phyloP scores from a whole-genome alignment of 306 rosid genomes.

The Dalbergia cultrata region DNA sequence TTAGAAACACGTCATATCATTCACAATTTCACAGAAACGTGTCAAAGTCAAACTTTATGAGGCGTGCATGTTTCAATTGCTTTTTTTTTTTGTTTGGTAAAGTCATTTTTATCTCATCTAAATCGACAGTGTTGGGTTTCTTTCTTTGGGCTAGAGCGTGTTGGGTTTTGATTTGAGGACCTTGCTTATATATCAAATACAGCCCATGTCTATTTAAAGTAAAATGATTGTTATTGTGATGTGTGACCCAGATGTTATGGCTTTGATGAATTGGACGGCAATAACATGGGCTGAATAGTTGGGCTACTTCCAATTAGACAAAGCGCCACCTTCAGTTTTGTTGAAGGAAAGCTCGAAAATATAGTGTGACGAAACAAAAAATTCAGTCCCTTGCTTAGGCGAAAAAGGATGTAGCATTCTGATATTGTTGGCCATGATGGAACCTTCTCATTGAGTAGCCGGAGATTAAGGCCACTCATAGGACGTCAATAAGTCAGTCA shows the following conservation, averaged over 20 bases:
- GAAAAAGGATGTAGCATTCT: no score
- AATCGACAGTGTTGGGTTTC: neutral
- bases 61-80: neutral
- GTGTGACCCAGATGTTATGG: neutral
- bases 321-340: neutral
- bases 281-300: neutral
- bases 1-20: neutral
- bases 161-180: no score
- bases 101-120: neutral
- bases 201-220: neutral
- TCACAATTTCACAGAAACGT: no score
- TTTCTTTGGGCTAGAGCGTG: no score
- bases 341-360: no score
- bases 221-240: neutral
- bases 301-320: neutral
- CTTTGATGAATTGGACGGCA: neutral
- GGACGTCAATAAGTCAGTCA: no score
- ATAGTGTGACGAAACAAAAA: no score
- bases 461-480: no score
- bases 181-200: neutral
- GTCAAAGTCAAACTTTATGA: neutral
- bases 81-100: no score
- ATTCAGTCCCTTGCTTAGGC: no score
- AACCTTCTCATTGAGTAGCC: no score
- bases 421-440: no score